Percentiles rank a stretch among this genome's conserved stretches.
Evolutionary conservation across 2,329 filamentous ascomycete species (phyloP).

Genomic region (Ploettnerulaceae sp.): DNA sequence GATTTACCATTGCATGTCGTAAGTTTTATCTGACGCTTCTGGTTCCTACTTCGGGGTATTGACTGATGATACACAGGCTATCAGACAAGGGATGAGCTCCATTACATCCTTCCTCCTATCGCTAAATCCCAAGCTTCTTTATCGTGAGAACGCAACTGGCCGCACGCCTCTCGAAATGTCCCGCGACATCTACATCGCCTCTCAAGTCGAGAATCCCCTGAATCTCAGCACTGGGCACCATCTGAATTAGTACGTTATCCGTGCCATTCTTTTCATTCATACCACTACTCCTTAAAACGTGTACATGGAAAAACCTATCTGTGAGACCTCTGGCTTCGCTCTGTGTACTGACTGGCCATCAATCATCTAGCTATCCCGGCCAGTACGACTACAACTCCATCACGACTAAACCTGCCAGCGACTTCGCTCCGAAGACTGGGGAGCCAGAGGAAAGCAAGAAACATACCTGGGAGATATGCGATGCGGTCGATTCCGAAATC

Average conservation of each 20-base stretch:
- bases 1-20: conserved; percentile 60
- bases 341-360: too few species aligned
- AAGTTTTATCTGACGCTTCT: conserved; percentile 32
- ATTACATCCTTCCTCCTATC: conserved; percentile 25
- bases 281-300: too few species aligned
- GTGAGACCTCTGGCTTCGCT: too few species aligned
- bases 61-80: conserved; percentile 36
- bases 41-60: conserved; percentile 34
- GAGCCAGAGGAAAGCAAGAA: conserved; percentile 21
- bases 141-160: conserved; percentile 72
- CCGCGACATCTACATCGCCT: conserved; percentile 46
- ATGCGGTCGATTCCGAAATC: conserved; percentile 23
- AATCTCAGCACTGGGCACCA: conserved; percentile 27
- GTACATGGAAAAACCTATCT: too few species aligned
- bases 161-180: conserved; percentile 67
- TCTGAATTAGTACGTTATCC: too few species aligned
- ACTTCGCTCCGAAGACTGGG: conserved; percentile 8
- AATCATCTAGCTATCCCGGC: conserved; percentile 8
- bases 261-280: too few species aligned
- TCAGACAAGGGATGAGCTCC: conserved; percentile 22
- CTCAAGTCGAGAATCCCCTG: conserved; percentile 18
- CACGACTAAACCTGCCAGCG: conserved; percentile 2
- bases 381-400: conserved; percentile 10
- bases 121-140: conserved; percentile 41
- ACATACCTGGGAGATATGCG: conserved; percentile 38